Conservation (phyloP, 2,329 filamentous ascomycete species). For the Penicillium sp. region DNA sequence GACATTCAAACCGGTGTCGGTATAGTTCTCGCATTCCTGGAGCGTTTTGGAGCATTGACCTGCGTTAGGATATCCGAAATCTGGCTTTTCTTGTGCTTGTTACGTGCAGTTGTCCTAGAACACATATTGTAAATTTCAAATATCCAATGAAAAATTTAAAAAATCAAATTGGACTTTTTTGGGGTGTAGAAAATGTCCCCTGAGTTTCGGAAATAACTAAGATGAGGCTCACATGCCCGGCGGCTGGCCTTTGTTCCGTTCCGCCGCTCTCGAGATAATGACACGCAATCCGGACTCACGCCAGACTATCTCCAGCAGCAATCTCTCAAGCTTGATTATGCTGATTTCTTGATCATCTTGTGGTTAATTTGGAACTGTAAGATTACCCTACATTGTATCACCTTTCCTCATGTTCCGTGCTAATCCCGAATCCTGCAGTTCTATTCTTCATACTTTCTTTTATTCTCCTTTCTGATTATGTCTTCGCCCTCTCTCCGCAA, state of each 20-base stretch:
- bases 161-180: not conserved
- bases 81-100: conserved; percentile 5
- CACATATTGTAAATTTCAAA: conserved; percentile 1
- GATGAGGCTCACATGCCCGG: conserved; percentile 12
- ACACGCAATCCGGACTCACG: conserved; percentile 29
- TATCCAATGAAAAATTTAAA: not conserved
- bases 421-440: conserved; percentile 15
- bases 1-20: conserved; percentile 29
- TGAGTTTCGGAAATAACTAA: not conserved
- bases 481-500: conserved; percentile 47
- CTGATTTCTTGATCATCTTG: conserved; percentile 22
- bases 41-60: conserved; percentile 25
- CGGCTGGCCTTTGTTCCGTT: conserved; percentile 29
- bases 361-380: conserved; percentile 18
- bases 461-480: conserved; percentile 33
- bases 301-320: conserved; percentile 1
- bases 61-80: conserved; percentile 22
- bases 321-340: conserved; percentile 21
- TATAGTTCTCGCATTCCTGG: conserved; percentile 19
- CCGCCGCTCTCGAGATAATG: conserved; percentile 23
- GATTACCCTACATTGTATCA: not conserved
- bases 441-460: conserved; percentile 24
- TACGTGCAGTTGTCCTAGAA: conserved; percentile 2
- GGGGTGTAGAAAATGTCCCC: not conserved
- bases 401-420: conserved; percentile 1